These are phyloP conservation scores for Verticillium alfalfae DNA, from an alignment of 2,329 filamentous ascomycete species.

Conservation along the genomic window DNA sequence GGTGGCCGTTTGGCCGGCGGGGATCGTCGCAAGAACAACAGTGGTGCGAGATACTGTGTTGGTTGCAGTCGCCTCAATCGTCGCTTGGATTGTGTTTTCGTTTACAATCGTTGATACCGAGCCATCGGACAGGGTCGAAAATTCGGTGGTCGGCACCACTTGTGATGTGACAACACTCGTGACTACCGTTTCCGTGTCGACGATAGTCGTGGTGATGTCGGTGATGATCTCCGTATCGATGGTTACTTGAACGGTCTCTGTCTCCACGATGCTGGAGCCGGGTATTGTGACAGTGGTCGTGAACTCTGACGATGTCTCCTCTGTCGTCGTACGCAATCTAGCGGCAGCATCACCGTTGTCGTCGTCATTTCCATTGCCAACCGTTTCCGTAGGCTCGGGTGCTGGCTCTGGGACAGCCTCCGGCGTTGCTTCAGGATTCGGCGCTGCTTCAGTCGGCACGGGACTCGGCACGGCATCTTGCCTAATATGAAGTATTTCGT, in stretches of 20 bases:
- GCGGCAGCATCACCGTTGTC: not conserved
- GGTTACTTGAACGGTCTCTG: not conserved
- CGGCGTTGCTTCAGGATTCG: not conserved
- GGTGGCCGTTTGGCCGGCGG: not conserved
- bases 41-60: not conserved
- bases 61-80: not conserved
- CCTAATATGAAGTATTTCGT: conserved; percentile 2
- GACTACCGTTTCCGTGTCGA: not conserved
- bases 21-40: not conserved
- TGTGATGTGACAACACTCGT: not conserved
- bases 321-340: not conserved
- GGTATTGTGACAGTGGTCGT: conserved; percentile 1
- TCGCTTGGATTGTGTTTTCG: not conserved
- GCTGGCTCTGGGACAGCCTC: not conserved
- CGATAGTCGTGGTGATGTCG: not conserved
- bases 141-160: not conserved
- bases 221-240: not conserved
- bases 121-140: not conserved
- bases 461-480: conserved; percentile 1
- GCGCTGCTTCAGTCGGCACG: not conserved
- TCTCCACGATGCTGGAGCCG: not conserved
- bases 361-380: not conserved
- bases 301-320: not conserved
- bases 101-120: not conserved
- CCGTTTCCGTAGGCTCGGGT: not conserved